A percentile compares a stretch with the other conserved stretches of the same genome.
These are phyloP conservation scores for Eimeria praecox DNA, from an alignment of 169 alveolate genomes.

Conservation along the genomic window DNA sequence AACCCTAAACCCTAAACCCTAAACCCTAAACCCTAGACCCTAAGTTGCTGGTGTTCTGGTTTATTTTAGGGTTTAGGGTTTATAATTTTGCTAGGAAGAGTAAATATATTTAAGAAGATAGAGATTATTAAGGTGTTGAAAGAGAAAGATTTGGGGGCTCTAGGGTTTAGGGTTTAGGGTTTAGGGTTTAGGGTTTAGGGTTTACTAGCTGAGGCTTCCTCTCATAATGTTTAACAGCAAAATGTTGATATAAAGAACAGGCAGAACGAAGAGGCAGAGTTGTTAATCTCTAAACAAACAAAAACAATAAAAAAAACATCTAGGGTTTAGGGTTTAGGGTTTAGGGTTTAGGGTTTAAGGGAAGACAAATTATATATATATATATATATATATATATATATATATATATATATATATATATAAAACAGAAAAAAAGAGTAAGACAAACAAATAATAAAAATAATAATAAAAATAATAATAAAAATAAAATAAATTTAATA, in stretches of 20 bases:
- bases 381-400: no score
- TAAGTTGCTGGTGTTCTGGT: not conserved
- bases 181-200: slow-evolving; percentile 31
- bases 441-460: no score
- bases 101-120: not conserved
- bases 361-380: no score
- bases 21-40: slow-evolving; percentile 16
- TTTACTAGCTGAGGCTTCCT: not conserved
- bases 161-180: slow-evolving; percentile 24
- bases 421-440: no score
- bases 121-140: not conserved
- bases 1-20: slow-evolving; percentile 5
- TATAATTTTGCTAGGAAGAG: not conserved
- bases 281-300: slow-evolving; percentile 39
- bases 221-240: not conserved
- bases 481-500: no score
- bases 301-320: not conserved
- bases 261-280: slow-evolving; percentile 67
- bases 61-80: not conserved
- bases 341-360: not conserved
- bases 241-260: slow-evolving; percentile 62
- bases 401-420: no score
- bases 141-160: no score
- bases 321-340: not conserved
- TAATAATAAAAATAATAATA: no score